Conservation (phyloP, 768 basidiomycete genomes). For the Mycena latifolia region DNA sequence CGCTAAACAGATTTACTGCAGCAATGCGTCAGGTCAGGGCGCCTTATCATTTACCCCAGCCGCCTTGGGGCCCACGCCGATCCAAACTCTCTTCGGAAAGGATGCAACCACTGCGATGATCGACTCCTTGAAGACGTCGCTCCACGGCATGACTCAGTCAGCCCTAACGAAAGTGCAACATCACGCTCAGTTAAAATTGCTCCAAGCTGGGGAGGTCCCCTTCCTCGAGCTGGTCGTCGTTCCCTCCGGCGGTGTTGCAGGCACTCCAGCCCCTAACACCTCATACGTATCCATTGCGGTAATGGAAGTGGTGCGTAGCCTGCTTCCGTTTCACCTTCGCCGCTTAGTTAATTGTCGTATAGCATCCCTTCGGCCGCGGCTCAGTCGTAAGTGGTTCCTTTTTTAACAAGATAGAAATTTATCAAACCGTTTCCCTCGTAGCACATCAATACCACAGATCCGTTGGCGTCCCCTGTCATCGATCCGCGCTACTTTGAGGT, state of each 20-base stretch:
- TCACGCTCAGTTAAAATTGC: neutral
- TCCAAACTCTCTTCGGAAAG: neutral
- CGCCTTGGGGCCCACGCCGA: neutral
- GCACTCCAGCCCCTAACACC: neutral
- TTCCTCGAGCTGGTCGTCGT: neutral
- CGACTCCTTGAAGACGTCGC: neutral
- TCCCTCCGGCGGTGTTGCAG: neutral
- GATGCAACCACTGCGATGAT: neutral
- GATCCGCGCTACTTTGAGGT: neutral
- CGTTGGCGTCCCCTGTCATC: neutral
- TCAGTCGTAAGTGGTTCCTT: neutral
- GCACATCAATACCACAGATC: neutral
- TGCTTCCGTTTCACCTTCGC: no score
- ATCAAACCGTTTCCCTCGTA: neutral
- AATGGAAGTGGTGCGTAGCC: constrained; percentile 6
- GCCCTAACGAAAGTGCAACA: neutral
- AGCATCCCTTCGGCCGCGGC: constrained; percentile 4
- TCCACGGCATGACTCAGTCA: neutral
- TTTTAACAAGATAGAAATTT: no score
- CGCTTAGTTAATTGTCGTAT: no score
- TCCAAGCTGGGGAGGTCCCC: neutral
- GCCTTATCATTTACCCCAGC: no score
- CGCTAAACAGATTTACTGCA: no score
- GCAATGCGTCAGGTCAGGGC: no score
- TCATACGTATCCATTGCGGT: neutral